Conservation (phyloP, 257 asterid species). For the Hygrophila difformis region DNA sequence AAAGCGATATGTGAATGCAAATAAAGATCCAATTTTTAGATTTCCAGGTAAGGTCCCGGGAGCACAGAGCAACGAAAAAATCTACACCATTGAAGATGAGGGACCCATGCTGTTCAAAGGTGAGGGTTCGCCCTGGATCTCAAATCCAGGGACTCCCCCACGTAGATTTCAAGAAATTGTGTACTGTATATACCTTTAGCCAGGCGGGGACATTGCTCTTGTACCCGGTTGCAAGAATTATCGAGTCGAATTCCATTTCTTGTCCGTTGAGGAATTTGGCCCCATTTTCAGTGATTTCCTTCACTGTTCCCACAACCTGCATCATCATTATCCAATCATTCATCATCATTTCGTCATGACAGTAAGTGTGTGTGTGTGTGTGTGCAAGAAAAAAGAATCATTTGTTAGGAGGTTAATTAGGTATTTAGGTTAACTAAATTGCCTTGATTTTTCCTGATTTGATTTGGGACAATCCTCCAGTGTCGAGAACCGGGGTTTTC, state of each 20-base stretch:
- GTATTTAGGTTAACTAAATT: neutral
- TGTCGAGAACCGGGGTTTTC: slow-evolving; percentile 88
- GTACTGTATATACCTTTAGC: slow-evolving; percentile 56
- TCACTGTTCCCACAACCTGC: slow-evolving; percentile 67
- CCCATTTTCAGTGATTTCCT: slow-evolving; percentile 63
- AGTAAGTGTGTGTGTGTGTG: neutral
- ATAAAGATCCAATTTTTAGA: slow-evolving; percentile 21
- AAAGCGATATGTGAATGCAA: slow-evolving; percentile 53
- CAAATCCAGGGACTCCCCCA: too few species aligned
- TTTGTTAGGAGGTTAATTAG: too few species aligned
- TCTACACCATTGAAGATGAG: too few species aligned
- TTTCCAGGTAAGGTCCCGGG: too few species aligned
- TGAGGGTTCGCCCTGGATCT: too few species aligned
- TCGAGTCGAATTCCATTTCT: slow-evolving; percentile 68
- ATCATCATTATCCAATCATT: neutral
- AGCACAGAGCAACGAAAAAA: too few species aligned
- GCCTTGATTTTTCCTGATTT: slow-evolving; percentile 72
- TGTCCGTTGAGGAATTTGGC: slow-evolving; percentile 78
- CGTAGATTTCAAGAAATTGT: too few species aligned
- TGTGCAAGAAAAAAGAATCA: too few species aligned
- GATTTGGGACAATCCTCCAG: slow-evolving; percentile 72
- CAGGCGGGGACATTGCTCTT: slow-evolving; percentile 88
- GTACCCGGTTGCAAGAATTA: slow-evolving; percentile 90
- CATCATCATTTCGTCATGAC: neutral
- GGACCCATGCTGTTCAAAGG: too few species aligned